Evolutionary conservation across 208 protist species (phyloP).

Genomic region (Leishmania lainsoni): DNA sequence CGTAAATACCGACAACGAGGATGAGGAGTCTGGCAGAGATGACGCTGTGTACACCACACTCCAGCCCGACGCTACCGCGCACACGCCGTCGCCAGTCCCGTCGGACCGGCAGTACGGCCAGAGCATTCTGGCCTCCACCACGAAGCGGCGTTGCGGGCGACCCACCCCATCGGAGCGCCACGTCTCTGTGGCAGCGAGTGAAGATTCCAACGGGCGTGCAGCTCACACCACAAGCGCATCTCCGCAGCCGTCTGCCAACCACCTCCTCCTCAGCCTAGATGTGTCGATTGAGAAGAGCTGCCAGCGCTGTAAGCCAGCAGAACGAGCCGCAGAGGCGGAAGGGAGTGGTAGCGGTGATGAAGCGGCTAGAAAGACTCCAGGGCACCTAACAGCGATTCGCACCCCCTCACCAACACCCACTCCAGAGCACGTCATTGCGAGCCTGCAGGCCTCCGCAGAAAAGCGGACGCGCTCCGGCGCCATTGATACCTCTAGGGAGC

Average conservation of each 20-base stretch:
- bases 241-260: conserved; percentile 30
- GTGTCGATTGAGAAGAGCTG: conserved; percentile 27
- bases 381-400: neutral
- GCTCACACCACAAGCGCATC: conserved; percentile 21
- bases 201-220: neutral
- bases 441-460: conserved; percentile 42
- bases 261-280: conserved; percentile 36
- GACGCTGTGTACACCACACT: neutral
- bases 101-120: conserved; percentile 32
- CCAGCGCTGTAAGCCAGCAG: conserved; percentile 22
- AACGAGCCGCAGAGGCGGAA: neutral
- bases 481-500: neutral
- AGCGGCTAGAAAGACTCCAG: neutral
- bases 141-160: conserved; percentile 33
- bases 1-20: neutral
- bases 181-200: neutral
- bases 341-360: neutral
- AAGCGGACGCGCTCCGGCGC: conserved; percentile 34
- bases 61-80: neutral
- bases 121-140: conserved; percentile 38
- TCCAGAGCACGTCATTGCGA: conserved; percentile 32
- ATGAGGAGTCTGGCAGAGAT: neutral
- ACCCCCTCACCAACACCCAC: conserved; percentile 41
- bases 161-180: conserved; percentile 24
- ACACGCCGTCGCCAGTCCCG: conserved; percentile 40